Evolutionary conservation across 2,329 filamentous ascomycete species (phyloP), one percentile per base, ranked within the genome.

Genomic region (Talaromyces rugulosus): DNA sequence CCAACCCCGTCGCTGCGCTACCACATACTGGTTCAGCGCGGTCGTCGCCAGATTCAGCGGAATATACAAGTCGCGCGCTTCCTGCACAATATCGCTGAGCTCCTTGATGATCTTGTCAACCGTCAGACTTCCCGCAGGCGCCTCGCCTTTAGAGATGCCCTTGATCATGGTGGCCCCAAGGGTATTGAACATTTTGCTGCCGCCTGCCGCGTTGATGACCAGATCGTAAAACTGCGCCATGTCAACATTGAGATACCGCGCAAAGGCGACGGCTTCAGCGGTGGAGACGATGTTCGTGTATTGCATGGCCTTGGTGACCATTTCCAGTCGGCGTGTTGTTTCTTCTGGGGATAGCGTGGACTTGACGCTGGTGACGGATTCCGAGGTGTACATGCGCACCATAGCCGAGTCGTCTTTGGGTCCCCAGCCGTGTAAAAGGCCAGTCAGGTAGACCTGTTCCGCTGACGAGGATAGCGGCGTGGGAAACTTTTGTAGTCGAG

Each of bases 401-500:
- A 85, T 76, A 12, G 81, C 79, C 1, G 83, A 82, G 65, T 86
- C 84, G 65, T 86, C 84, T 57, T 83, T 76, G 12, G 78, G 69
- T 0, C 82, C 79, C 65, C 79, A 86, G 9, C 87, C 88, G 47
- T 83, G 82, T 28, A 83, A 78, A 7, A 89, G 72, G 14, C 82
- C 85, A 31, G 83, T 75, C 60, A 88, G 82, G 70, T 89, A 89
- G 31, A 84, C 80, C 71, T 89, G 86, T 74, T 90, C 88, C 11
- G 87, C 87, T 0, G 82, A 80, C 42, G 81, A 82, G 60, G 83
- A 84, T 69, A 91, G 82, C 0, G 85, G 85, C 0, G 82, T 82
- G 0, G 86, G 82, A 71, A 88, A 89, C 31, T 79, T 77, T 59
- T 78, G 75, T 50, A 83, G 77, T 23, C 86, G 79, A 0, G 87